Base-by-base conservation (phyloP, 139 green algal genomes). In the Picochlorum sp. region DNA sequence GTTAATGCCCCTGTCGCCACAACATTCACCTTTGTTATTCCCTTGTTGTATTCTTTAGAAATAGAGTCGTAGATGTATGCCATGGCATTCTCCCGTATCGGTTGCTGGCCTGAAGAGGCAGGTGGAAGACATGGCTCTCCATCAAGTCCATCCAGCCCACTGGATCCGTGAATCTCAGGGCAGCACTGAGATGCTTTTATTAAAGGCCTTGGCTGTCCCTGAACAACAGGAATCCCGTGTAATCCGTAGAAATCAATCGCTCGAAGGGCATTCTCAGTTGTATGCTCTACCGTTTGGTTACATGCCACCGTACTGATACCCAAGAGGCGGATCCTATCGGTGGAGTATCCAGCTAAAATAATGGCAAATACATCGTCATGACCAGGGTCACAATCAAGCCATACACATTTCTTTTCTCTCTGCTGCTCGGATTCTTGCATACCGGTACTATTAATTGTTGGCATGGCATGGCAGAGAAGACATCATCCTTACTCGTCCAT, bases 311-410 rank as follows among this genome's bases (percentile, higher is more conserved):
- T 95, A 77, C 70, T 88, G 14, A 98, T 69, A 13, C 92, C 92
- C 2, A 97, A 72, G 45, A 98, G 77, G 6, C 72, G 8, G 2
- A 95, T 2, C 0, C 49, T 14, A 0, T 75, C 78, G 18, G 62
- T 73, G 58, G 86, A 70, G 13, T 78, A 85, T 23, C 56, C 56
- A 74, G 84, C 90, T 0, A 97, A 70, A 5, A 97, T 84, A 49
- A 98, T 88, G 0, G 92, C 92, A 23, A 96, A 76, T 0, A 85
- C 88, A 63, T 98, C 92, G 50, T 98, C 91, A 60, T 98, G 91
- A 1, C 86, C 91, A 2, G 89, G 88, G 75, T 94, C 90, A 70
- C 85, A 92, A 60, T 95, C 88, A 0, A 93, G 74, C 88, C 86
- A 96, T 0, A 95, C 45, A 0, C 62, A 49, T 11, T 15, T 59